A percentile compares a stretch with the other conserved stretches of the same genome.
Conservation (phyloP, 306 rosid genomes). For the Adenanthera pavonina region DNA sequence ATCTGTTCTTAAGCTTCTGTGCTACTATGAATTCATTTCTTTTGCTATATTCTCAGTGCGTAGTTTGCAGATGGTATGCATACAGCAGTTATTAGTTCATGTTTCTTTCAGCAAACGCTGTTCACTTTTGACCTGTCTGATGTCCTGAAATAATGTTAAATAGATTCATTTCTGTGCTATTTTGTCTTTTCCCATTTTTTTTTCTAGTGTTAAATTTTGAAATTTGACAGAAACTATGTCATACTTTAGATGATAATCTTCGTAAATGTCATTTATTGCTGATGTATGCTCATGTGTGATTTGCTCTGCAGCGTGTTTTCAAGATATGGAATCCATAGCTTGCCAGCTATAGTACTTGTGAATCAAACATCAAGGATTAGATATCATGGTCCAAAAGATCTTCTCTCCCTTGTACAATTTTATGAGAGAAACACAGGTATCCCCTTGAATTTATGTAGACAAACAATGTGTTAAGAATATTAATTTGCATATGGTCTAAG, state of each 20-base stretch:
- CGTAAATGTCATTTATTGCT: neutral
- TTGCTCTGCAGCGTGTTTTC: slow-evolving; percentile 64
- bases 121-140: slow-evolving; percentile 1
- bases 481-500: neutral
- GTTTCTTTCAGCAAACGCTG: slow-evolving; percentile 3
- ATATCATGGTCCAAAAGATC: slow-evolving; percentile 62
- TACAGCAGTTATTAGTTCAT: slow-evolving; percentile 15
- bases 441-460: slow-evolving; percentile 1
- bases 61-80: neutral
- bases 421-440: slow-evolving; percentile 70
- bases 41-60: neutral
- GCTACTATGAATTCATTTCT: slow-evolving; percentile 13
- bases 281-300: slow-evolving; percentile 19
- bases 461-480: neutral
- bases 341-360: slow-evolving; percentile 73
- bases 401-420: slow-evolving; percentile 55
- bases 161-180: slow-evolving; percentile 25
- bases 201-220: neutral
- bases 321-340: slow-evolving; percentile 72
- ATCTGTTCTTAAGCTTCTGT: slow-evolving; percentile 26
- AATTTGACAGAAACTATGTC: slow-evolving; percentile 17
- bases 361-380: slow-evolving; percentile 66
- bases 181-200: neutral
- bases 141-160: slow-evolving; percentile 19
- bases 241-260: slow-evolving; percentile 6